A percentile compares a stretch with the other conserved stretches of the same genome.
Conservation (phyloP, 805 yeast species). For the fission yeast (Schizosaccharomyces pombe) region DNA sequence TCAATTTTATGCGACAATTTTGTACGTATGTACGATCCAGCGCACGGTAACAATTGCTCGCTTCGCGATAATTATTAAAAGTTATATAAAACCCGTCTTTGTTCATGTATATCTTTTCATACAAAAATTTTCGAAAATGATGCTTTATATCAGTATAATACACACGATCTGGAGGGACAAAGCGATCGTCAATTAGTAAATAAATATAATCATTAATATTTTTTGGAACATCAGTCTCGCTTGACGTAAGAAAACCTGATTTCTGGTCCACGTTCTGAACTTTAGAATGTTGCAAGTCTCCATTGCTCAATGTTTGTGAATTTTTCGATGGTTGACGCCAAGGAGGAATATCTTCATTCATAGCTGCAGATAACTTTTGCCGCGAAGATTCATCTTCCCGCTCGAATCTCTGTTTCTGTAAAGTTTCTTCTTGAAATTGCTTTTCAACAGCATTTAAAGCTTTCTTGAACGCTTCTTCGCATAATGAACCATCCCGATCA, state of each 20-base stretch:
- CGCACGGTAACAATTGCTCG: conserved; percentile 32
- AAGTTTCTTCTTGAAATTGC: background rate
- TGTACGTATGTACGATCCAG: conserved; percentile 31
- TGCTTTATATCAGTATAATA: background rate
- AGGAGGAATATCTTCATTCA: no score
- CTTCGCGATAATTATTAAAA: conserved; percentile 36
- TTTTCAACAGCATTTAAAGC: conserved; percentile 10
- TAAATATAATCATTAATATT: conserved; percentile 11
- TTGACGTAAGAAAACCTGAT: no score
- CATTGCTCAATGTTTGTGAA: no score
- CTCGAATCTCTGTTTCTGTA: background rate
- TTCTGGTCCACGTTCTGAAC: no score
- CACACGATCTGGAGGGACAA: conserved; percentile 11
- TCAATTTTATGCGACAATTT: conserved; percentile 30
- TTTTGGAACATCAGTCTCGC: background rate
- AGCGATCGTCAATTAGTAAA: conserved; percentile 11
- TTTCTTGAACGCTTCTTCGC: conserved; percentile 9
- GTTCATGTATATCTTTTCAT: conserved; percentile 12
- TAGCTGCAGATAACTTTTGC: no score
- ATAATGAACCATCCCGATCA: conserved; percentile 14
- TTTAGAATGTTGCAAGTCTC: no score
- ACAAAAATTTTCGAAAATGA: conserved; percentile 3
- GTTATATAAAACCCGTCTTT: conserved; percentile 44
- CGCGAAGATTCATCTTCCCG: background rate
- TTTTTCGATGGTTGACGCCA: no score